phyloP scores from a whole-genome alignment of 371 early-diverging fungal genomes.

The Rhizopus arrhizus region DNA sequence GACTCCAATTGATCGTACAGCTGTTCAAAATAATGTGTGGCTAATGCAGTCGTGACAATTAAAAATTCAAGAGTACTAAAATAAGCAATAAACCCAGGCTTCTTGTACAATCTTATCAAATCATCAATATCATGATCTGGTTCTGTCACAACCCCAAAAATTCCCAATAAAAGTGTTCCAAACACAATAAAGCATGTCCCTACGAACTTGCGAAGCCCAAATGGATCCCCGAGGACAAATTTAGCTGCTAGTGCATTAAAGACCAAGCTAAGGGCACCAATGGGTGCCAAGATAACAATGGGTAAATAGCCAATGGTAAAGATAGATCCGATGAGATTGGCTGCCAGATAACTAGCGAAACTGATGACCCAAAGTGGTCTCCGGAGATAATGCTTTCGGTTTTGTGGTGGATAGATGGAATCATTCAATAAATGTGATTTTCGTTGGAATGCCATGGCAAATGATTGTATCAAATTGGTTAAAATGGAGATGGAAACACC shows the following conservation, averaged over 20 bases:
- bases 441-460: slow-evolving; percentile 74
- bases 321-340: slow-evolving; percentile 72
- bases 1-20: slow-evolving; percentile 35
- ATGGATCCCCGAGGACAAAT: slow-evolving; percentile 66
- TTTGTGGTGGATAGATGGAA: slow-evolving; percentile 54
- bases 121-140: slow-evolving; percentile 74
- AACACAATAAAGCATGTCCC: slow-evolving; percentile 74
- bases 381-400: slow-evolving; percentile 50
- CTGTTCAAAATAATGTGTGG: slow-evolving; percentile 55
- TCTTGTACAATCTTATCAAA: slow-evolving; percentile 68
- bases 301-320: slow-evolving; percentile 81
- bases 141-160: slow-evolving; percentile 78
- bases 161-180: slow-evolving; percentile 72
- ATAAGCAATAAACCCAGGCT: slow-evolving; percentile 73
- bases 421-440: slow-evolving; percentile 69
- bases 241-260: slow-evolving; percentile 80
- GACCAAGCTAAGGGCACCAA: slow-evolving; percentile 78
- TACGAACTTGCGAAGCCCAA: slow-evolving; percentile 34
- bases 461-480: slow-evolving; percentile 52
- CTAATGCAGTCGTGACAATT: slow-evolving; percentile 54
- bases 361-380: slow-evolving; percentile 46
- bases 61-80: slow-evolving; percentile 63
- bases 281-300: slow-evolving; percentile 81
- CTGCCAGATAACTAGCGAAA: slow-evolving; percentile 65
- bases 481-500: slow-evolving; percentile 40